Base-by-base conservation (phyloP, 192 early-diverging fungal species). In the Dimargaris cristalligena region DNA sequence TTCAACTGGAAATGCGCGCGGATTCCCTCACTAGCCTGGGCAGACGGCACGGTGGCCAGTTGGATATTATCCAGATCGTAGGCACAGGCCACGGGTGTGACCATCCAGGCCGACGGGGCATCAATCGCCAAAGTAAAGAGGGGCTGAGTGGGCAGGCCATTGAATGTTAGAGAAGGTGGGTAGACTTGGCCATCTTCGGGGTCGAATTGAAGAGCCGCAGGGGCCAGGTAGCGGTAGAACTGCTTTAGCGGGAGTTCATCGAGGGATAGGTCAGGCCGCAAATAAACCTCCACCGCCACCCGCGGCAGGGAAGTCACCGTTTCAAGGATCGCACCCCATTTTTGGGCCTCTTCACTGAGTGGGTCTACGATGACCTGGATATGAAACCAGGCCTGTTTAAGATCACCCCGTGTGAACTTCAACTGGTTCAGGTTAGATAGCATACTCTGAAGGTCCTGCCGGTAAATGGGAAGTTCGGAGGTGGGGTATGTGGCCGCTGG, bases 61-160 rank as follows among this genome's bases (percentile, higher is more conserved):
- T 78, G 75, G 48, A 99, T 80, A 62, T 99, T 99, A 70, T 99
- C 95, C 23, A 99, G 70, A 64, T 99, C 95, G 59, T 94, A 74
- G 22, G 85, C 71, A 13, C 87, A 89, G 10, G 82, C 77, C 1
- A 78, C 71, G 1, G 92, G 86, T 3, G 84, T 84, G 1, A 92
- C 88, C 47, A 92, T 80, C 95, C 95, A 99, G 11, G 90, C 75
- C 23, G 82, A 74, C 45, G 89, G 88, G 32, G 85, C 86, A 63
- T 98, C 90, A 60, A 92, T 76, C 29, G 87, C 88, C 13, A 99
- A 68, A 1, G 92, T 96, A 32, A 90, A 76, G 8, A 99, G 70
- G 0, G 89, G 79, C 14, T 88, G 80, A 1, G 74, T 70, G 0
- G 95, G 95, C 22, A 96, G 62, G 25, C 73, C 74, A 16, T 64